Conservation (phyloP, 495 filamentous ascomycete genomes). For the Tuber umbilicatum region DNA sequence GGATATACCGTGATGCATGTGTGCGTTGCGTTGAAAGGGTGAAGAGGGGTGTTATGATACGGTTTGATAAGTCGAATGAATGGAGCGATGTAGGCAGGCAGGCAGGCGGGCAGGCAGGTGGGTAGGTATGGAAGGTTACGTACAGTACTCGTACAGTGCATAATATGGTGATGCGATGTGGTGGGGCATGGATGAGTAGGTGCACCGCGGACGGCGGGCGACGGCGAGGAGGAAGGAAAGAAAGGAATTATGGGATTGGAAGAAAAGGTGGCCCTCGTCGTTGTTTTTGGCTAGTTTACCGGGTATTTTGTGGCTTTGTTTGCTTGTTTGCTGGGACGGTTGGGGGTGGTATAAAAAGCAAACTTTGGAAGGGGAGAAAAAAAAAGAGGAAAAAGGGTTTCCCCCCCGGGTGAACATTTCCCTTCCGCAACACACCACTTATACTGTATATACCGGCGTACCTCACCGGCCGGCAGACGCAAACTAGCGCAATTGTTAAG, state of each 20-base stretch:
- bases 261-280: neutral
- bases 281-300: neutral
- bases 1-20: neutral
- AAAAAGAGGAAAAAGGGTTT: neutral
- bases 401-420: neutral
- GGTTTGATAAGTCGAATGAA: neutral
- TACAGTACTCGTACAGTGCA: neutral
- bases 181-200: neutral
- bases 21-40: neutral
- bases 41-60: neutral
- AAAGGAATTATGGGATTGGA: neutral
- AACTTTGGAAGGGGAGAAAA: neutral
- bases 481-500: slow-evolving; percentile 1
- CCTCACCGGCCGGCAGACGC: neutral
- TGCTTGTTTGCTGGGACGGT: neutral
- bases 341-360: neutral
- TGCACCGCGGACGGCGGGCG: neutral
- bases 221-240: neutral
- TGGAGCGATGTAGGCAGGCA: neutral
- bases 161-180: neutral
- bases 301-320: neutral
- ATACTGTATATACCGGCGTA: too few species aligned
- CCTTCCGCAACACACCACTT: neutral
- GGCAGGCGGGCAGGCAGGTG: neutral
- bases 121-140: neutral